These are phyloP conservation scores for Planoprotostelium fungivorum DNA, from an alignment of 78 protist genomes.

Conservation along the genomic window DNA sequence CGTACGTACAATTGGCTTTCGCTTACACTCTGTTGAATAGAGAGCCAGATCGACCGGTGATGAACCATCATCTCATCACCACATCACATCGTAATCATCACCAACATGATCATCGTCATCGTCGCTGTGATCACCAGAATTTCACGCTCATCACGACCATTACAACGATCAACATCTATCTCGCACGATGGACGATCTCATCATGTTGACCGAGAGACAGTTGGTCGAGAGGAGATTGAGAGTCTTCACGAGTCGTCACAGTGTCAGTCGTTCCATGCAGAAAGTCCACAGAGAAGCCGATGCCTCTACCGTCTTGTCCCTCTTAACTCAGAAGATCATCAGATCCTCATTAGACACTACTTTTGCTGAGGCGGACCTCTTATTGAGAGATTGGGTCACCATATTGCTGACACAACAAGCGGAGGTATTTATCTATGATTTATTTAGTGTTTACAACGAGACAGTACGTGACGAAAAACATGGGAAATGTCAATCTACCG, in stretches of 20 bases:
- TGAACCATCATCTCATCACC: background rate
- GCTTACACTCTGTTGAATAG: background rate
- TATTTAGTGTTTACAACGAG: background rate
- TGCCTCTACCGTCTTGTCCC: background rate
- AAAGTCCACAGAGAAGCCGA: background rate
- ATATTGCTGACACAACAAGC: background rate
- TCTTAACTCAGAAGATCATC: background rate
- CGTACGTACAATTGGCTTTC: background rate
- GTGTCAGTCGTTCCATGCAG: background rate
- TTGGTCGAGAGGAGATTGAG: background rate
- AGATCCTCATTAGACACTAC: background rate
- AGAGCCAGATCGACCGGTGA: background rate
- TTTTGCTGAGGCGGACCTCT: background rate
- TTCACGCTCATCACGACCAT: no score
- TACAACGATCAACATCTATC: no score
- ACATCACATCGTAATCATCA: no score
- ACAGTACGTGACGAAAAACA: background rate
- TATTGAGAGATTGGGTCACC: background rate
- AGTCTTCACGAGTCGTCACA: background rate
- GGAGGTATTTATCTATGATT: background rate
- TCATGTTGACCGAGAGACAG: no score
- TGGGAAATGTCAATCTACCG: background rate
- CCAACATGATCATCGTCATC: no score
- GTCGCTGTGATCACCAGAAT: no score
- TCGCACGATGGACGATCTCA: no score